Evolutionary conservation across 192 early-diverging fungal genomes (phyloP), one percentile per base, ranked within the genome.

Genomic region (Rhizophagus sp.): DNA sequence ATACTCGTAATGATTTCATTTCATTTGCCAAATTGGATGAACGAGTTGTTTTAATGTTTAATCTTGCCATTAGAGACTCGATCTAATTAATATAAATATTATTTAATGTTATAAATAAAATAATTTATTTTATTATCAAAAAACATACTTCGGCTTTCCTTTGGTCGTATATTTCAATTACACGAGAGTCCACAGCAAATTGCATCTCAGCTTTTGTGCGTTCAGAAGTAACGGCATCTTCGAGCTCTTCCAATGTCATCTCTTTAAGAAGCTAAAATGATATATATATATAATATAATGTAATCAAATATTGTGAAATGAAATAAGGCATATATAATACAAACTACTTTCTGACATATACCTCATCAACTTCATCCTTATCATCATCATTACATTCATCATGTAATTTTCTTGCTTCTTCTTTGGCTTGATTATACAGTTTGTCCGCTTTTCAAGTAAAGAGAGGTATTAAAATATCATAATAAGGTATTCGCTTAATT

Each of bases 161-260:
- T 63, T 87, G 81, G 82, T 92, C 90, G 80, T 92, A 96, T 73
- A 93, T 85, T 22, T 89, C 85, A 75, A 96, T 87, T 2, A 93
- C 90, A 12, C 83, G 78, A 24, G 89, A 83, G 75, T 93, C 90
- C 2, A 87, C 83, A 4, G 82, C 78, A 39, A 84, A 84, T 47
- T 91, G 84, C 57, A 91, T 79, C 0, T 90, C 90, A 12, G 87
- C 87, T 49, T 87, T 89, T 15, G 92, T 87, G 24, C 82, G 66
- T 79, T 91, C 87, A 2, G 80, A 80, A 13, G 83, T 82, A 52
- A 95, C 85, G 73, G 86, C 85, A 24, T 90, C 87, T 82, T 95
- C 91, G 19, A 98, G 82, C 34, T 94, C 87, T 22, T 90, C 92
- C 13, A 89, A 64, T 0, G 90, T 80, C 27, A 87, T 79, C 22